phyloP scores from a whole-genome alignment of 1,139 yeast species.

The Lodderomyces theae region DNA sequence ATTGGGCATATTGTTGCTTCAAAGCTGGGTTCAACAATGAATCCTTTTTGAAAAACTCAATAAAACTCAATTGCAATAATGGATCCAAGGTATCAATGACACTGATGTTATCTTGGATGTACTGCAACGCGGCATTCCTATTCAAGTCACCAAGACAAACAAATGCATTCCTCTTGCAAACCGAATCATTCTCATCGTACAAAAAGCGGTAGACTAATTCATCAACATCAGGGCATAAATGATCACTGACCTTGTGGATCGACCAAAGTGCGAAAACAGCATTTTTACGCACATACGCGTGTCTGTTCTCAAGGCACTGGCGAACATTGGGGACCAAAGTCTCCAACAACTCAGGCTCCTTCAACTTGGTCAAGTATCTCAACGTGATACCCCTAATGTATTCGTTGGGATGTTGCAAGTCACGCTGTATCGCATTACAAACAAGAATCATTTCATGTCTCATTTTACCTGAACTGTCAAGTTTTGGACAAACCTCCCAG shows the following conservation, averaged over 20 bases:
- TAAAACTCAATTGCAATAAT: conserved; percentile 80
- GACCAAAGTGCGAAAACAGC: conserved; percentile 90
- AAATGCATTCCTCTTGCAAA: conserved; percentile 95
- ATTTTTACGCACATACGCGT: conserved; percentile 96
- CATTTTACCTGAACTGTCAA: conserved; percentile 83
- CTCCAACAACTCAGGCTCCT: conserved; percentile 91
- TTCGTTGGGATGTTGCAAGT: conserved; percentile 96
- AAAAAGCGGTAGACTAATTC: conserved; percentile 75
- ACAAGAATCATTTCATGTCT: conserved; percentile 98
- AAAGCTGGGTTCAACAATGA: conserved; percentile 62
- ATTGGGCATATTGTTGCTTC: conserved; percentile 66
- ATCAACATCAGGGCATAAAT: conserved; percentile 91
- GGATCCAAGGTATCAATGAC: conserved; percentile 74
- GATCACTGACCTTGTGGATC: conserved; percentile 78
- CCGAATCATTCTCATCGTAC: conserved; percentile 82
- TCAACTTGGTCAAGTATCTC: conserved; percentile 84
- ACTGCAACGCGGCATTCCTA: conserved; percentile 80
- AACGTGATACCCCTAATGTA: conserved; percentile 93
- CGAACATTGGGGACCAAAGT: conserved; percentile 93
- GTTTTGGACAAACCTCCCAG: conserved; percentile 98
- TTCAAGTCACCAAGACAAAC: conserved; percentile 80
- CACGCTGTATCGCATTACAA: conserved; percentile 96
- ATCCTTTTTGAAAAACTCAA: conserved; percentile 88
- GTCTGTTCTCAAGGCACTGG: conserved; percentile 90
- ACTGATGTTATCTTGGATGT: conserved; percentile 68